Base-by-base conservation (phyloP, 371 early-diverging fungal genomes). In the Dichotomocladium elegans region DNA sequence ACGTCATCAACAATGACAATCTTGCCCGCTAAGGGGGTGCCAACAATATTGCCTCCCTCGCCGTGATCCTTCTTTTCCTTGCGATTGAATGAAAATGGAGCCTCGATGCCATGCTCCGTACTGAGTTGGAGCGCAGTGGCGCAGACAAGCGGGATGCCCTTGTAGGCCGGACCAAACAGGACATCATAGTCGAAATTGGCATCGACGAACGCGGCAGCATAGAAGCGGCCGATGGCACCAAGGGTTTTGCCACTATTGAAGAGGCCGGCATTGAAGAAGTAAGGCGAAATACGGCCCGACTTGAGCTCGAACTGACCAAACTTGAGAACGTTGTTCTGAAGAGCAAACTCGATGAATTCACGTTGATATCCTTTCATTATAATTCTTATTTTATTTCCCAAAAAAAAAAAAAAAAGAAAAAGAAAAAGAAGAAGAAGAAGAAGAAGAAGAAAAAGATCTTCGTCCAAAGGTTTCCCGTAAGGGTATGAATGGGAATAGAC, bases 11-110 rank as follows among this genome's bases (percentile, higher is more conserved):
- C 84, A 22, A 96, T 81, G 35, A 97, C 75, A n/a, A 95, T 81
- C 47, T 80, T 74, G 25, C 90, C 90, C 5, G 64, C 61, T 60
- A 96, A 72, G 30, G 87, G 71, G 1, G 93, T 77, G 14, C 99
- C 99, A 3, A 98, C 96, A 57, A 96, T 92, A 46, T 66, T 80
- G 17, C 97, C 97, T 34, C 97, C 99, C 68, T 98, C 99, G 35
- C 97, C 97, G 61, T 98, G 99, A 68, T 96, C 95, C 79, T 98
- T 98, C 80, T 85, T 87, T 68, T 98, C 98, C 74, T 98, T 98
- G 56, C 98, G 87, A 82, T 98, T 96, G 78, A 95, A 97, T 37
- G 87, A 72, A 66, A 87, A 97, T 12, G 95, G 93, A 5, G 84
- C 87, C 42, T 91, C 83, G 41, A 74, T 67, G 1, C 60, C 48